phyloP scores from a whole-genome alignment of 2,329 filamentous ascomycete genomes.

The Aquanectria penicillioides region DNA sequence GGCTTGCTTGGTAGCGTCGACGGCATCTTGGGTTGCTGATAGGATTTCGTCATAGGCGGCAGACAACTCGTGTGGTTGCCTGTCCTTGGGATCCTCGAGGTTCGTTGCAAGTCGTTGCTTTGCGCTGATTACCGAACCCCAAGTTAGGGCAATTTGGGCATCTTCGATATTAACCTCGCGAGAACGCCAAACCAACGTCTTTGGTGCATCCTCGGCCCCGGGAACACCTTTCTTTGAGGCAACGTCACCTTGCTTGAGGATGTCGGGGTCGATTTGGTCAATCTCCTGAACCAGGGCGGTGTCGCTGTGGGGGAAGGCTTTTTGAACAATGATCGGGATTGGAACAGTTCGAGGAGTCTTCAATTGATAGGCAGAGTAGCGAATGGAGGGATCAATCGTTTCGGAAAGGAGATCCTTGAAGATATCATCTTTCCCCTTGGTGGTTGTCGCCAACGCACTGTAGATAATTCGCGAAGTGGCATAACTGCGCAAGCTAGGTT shows the following conservation, averaged over 20 bases:
- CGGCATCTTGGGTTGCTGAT: constrained; percentile 89
- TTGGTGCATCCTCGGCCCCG: constrained; percentile 68
- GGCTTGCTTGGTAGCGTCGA: constrained; percentile 90
- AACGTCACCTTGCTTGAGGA: constrained; percentile 66
- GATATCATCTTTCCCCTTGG: constrained; percentile 73
- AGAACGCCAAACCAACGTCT: constrained; percentile 85
- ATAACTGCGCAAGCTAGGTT: constrained; percentile 78
- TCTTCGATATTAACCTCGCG: constrained; percentile 91
- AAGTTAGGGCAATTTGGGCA: constrained; percentile 86
- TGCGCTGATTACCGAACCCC: constrained; percentile 73
- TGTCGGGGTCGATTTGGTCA: constrained; percentile 74
- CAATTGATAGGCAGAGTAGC: constrained; percentile 93
- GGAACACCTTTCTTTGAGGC: constrained; percentile 61
- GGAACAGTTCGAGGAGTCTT: constrained; percentile 87
- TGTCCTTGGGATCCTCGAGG: constrained; percentile 54
- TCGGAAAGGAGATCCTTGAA: constrained; percentile 88
- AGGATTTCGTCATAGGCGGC: constrained; percentile 92
- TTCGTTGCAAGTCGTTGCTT: constrained; percentile 60
- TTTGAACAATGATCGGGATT: constrained; percentile 80
- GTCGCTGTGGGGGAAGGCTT: constrained; percentile 78
- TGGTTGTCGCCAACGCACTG: constrained; percentile 72
- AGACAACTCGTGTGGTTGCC: constrained; percentile 73
- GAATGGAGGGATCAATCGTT: constrained; percentile 91
- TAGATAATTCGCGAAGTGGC: constrained; percentile 85
- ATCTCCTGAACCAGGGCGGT: constrained; percentile 71